These are phyloP conservation scores for Phyllosticta citribraziliensis DNA, from an alignment of 2,329 filamentous ascomycete species.

Conservation along the genomic window DNA sequence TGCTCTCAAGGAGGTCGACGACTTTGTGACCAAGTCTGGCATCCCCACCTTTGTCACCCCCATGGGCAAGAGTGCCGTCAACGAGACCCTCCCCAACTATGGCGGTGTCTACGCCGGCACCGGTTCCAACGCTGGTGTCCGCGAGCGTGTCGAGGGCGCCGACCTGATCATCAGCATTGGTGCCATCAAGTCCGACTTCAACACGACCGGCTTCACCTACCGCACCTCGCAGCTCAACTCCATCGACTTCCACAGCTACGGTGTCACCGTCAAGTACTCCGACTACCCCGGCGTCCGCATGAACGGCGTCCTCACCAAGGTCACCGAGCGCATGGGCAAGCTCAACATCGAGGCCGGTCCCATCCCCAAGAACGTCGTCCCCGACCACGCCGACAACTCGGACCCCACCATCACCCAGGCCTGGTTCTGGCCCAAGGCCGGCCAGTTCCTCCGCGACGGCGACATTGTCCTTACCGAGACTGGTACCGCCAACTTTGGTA, in stretches of 20 bases:
- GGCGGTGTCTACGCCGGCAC: conserved; percentile 80
- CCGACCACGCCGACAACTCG: conserved; percentile 22
- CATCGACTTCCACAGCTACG: conserved; percentile 71
- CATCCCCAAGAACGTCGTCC: conserved; percentile 43
- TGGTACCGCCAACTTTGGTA: conserved; percentile 79
- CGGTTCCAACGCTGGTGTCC: conserved; percentile 57
- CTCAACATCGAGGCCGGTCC: conserved; percentile 48
- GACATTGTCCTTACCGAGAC: conserved; percentile 83
- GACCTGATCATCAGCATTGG: conserved; percentile 65
- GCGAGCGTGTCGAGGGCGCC: conserved; percentile 54
- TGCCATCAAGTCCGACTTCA: conserved; percentile 65
- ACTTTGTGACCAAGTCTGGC: conserved; percentile 60
- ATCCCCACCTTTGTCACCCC: conserved; percentile 80
- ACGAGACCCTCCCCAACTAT: conserved; percentile 66
- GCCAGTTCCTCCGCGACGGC: conserved; percentile 58
- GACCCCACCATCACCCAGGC: conserved; percentile 52
- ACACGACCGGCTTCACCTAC: conserved; percentile 75
- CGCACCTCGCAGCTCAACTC: conserved; percentile 65
- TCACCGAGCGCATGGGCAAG: conserved; percentile 49
- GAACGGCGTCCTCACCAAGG: conserved; percentile 64
- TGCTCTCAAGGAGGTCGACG: conserved; percentile 61
- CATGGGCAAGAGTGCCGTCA: conserved; percentile 78
- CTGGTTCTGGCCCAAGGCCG: conserved; percentile 69
- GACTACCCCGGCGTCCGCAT: conserved; percentile 70
- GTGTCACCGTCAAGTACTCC: conserved; percentile 64